Evolutionary conservation across 2,329 filamentous ascomycete species (phyloP).

Genomic region (Pseudopithomyces maydicus): DNA sequence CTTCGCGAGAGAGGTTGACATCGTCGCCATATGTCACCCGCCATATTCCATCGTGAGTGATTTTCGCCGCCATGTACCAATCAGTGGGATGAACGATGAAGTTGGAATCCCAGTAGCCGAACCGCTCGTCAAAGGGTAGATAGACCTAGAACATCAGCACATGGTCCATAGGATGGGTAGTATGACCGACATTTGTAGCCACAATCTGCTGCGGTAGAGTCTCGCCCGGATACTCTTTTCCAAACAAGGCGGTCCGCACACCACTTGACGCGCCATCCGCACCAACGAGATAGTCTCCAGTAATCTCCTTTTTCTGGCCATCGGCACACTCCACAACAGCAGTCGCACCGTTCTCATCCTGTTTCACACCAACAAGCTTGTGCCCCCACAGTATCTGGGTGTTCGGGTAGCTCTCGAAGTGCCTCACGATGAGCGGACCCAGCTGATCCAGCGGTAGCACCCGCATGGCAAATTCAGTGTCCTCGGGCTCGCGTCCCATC

Average conservation of each 20-base stretch:
- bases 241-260: constrained; percentile 38
- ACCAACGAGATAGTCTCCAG: constrained; percentile 40
- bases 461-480: constrained; percentile 32
- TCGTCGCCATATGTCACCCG: constrained; percentile 68
- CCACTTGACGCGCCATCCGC: constrained; percentile 42
- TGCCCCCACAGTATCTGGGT: constrained; percentile 39
- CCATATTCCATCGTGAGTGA: constrained; percentile 65
- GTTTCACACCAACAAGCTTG: constrained; percentile 36
- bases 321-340: constrained; percentile 32
- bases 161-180: background rate
- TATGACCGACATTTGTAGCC: constrained; percentile 64
- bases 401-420: constrained; percentile 33
- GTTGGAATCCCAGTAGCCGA: constrained; percentile 61
- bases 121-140: constrained; percentile 62
- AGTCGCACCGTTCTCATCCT: constrained; percentile 34
- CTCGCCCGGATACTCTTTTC: constrained; percentile 59
- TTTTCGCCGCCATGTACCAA: constrained; percentile 66
- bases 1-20: constrained; percentile 57
- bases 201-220: constrained; percentile 66
- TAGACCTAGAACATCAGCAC: constrained; percentile 55
- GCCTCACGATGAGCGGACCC: constrained; percentile 31
- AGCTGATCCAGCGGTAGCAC: constrained; percentile 39
- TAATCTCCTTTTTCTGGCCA: constrained; percentile 30
- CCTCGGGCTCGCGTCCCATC: constrained; percentile 36
- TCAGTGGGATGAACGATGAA: constrained; percentile 67